A percentile compares a stretch with the other conserved stretches of the same genome.
Evolutionary conservation across 2,329 filamentous ascomycete genomes (phyloP).

Genomic region (Arachnomyces sp.): DNA sequence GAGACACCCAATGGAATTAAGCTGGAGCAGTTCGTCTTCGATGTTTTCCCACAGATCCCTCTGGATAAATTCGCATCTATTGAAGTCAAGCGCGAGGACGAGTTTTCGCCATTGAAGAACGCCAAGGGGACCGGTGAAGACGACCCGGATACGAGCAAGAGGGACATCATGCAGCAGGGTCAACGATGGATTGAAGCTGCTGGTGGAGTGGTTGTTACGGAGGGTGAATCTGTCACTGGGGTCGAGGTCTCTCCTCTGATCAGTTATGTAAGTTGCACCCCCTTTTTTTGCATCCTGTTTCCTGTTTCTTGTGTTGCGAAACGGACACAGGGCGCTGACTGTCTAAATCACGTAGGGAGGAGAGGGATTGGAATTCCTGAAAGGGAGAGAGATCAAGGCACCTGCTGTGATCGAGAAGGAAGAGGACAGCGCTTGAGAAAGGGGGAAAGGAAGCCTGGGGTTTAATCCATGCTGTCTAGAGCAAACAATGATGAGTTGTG

Average conservation of each 20-base stretch:
- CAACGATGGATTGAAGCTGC: constrained; percentile 75
- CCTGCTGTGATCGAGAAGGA: constrained; percentile 59
- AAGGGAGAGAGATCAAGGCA: constrained; percentile 52
- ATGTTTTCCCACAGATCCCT: constrained; percentile 84
- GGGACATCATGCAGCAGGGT: constrained; percentile 84
- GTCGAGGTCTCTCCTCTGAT: constrained; percentile 88
- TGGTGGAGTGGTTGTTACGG: constrained; percentile 65
- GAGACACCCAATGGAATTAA: constrained; percentile 97
- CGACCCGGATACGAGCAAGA: constrained; percentile 85
- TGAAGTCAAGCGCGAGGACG: constrained; percentile 93
- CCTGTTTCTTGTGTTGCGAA: constrained; percentile 2
- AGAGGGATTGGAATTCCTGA: constrained; percentile 57
- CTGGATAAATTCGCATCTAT: constrained; percentile 89
- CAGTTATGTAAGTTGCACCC: constrained; percentile 72
- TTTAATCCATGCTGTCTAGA: constrained; percentile 1
- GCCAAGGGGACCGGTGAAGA: constrained; percentile 77
- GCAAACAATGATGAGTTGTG: neutral
- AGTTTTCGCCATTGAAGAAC: constrained; percentile 98
- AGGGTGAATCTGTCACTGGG: constrained; percentile 53
- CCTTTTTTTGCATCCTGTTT: neutral
- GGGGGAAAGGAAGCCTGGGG: constrained; percentile 4
- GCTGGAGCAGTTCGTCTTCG: constrained; percentile 98
- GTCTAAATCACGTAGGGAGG: constrained; percentile 47
- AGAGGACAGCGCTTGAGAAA: constrained; percentile 26
- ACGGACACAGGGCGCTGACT: constrained; percentile 4